phyloP scores from a whole-genome alignment of 305 asterid species.

The Lippia alba region DNA sequence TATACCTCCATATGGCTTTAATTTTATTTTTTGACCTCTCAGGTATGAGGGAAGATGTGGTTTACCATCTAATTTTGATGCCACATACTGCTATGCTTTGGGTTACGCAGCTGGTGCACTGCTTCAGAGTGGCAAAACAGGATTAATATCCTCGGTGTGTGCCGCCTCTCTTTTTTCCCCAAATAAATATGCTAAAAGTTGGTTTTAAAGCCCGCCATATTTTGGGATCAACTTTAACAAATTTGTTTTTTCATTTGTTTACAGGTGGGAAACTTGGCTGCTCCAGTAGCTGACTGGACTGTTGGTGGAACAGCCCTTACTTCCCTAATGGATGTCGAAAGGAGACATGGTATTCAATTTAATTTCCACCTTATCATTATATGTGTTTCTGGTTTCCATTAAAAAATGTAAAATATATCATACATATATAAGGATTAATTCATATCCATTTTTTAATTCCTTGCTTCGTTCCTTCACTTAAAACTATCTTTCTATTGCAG shows the following conservation, averaged over 20 bases:
- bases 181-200: neutral
- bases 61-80: conserved; percentile 90
- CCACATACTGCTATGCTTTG: conserved; percentile 91
- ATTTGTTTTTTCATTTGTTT: neutral
- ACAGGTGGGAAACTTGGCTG: conserved; percentile 80
- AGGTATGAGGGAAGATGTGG: conserved; percentile 99
- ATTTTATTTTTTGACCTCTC: conserved; percentile 27
- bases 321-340: conserved; percentile 93
- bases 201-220: neutral
- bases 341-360: conserved; percentile 80
- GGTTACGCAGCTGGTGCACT: conserved; percentile 94
- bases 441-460: neutral
- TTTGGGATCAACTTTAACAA: conserved; percentile 11
- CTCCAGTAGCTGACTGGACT: conserved; percentile 90
- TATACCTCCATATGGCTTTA: conserved; percentile 18
- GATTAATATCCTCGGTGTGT: conserved; percentile 91
- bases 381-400: neutral
- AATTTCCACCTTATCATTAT: conserved; percentile 9
- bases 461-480: conserved; percentile 12
- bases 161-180: conserved; percentile 7
- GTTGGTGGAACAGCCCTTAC: conserved; percentile 97
- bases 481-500: conserved; percentile 44
- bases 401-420: conserved; percentile 1
- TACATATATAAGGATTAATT: neutral
- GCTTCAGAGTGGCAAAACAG: conserved; percentile 86